These are phyloP conservation scores for Diplotaxis tenuifolia DNA, from an alignment of 345 rosid species.

Conservation along the genomic window DNA sequence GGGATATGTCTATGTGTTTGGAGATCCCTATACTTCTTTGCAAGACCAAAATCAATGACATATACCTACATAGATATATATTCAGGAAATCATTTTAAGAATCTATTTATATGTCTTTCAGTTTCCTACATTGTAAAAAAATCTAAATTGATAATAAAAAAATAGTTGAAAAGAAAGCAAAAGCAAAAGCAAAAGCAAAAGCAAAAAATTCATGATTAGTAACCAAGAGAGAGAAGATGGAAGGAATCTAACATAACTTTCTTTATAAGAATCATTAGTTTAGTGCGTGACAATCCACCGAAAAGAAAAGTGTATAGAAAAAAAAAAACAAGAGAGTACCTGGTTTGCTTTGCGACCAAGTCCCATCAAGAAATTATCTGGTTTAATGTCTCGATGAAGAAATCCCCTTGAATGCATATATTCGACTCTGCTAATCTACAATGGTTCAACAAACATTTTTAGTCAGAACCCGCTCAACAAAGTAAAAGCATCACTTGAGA, in stretches of 20 bases:
- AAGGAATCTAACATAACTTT: constrained; percentile 11
- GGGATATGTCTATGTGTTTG: constrained; percentile 89
- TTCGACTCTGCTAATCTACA: constrained; percentile 60
- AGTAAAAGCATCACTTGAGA: background rate
- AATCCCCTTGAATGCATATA: constrained; percentile 65
- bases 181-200: background rate
- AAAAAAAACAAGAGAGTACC: constrained; percentile 27
- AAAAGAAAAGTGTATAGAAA: background rate
- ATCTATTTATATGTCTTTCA: background rate
- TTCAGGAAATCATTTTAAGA: background rate
- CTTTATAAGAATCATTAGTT: background rate
- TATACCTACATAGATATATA: constrained; percentile 53
- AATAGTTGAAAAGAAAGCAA: background rate
- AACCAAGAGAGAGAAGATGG: background rate
- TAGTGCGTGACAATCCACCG: constrained; percentile 9
- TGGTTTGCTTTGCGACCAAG: constrained; percentile 67
- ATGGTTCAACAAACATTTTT: constrained; percentile 28
- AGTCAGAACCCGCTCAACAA: constrained; percentile 33
- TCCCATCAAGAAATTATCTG: constrained; percentile 66
- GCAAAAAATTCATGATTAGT: background rate
- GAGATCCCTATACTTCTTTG: constrained; percentile 88
- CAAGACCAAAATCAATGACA: constrained; percentile 81
- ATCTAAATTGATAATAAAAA: constrained; percentile 2
- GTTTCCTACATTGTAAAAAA: too few relatives aligned
- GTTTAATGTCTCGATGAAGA: constrained; percentile 64